Conservation (phyloP, 2,329 filamentous ascomycete species). For the Fusarium mangiferae region DNA sequence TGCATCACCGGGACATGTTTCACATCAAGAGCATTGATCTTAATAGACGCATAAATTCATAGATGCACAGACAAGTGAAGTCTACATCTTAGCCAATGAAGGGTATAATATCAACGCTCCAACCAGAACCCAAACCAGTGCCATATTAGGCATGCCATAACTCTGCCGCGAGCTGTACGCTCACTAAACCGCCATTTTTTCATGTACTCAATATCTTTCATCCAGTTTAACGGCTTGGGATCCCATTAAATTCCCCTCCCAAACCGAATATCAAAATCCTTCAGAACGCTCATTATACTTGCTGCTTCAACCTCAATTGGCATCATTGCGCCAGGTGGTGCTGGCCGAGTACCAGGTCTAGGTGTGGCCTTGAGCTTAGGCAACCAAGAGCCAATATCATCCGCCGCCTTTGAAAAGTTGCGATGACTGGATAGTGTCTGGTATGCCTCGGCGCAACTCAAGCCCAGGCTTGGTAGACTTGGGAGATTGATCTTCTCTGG, state of each 20-base stretch:
- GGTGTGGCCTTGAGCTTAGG: constrained; percentile 75
- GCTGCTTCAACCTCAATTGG: constrained; percentile 84
- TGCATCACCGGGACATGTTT: constrained; percentile 12
- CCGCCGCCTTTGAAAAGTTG: constrained; percentile 77
- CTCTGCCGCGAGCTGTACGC: constrained; percentile 14
- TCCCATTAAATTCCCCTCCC: constrained; percentile 55
- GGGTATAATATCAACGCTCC: constrained; percentile 48
- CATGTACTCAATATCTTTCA: constrained; percentile 15
- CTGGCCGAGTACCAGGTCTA: constrained; percentile 43
- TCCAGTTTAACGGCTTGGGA: constrained; percentile 24
- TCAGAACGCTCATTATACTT: constrained; percentile 86
- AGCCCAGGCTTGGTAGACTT: constrained; percentile 61
- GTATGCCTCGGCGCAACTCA: constrained; percentile 81
- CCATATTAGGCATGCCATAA: constrained; percentile 35
- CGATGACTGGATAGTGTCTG: constrained; percentile 81
- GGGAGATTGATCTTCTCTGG: constrained; percentile 50
- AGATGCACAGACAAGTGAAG: constrained; percentile 39
- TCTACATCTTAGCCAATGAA: constrained; percentile 39
- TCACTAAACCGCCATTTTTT: constrained; percentile 18
- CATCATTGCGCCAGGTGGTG: constrained; percentile 55
- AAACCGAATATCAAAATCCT: constrained; percentile 82
- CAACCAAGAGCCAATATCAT: constrained; percentile 80
- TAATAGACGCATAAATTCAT: constrained; percentile 42
- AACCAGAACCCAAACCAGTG: constrained; percentile 36
- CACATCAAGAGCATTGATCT: constrained; percentile 12